Conservation (phyloP, 768 basidiomycete genomes). For the Phaeotremella fagi region DNA sequence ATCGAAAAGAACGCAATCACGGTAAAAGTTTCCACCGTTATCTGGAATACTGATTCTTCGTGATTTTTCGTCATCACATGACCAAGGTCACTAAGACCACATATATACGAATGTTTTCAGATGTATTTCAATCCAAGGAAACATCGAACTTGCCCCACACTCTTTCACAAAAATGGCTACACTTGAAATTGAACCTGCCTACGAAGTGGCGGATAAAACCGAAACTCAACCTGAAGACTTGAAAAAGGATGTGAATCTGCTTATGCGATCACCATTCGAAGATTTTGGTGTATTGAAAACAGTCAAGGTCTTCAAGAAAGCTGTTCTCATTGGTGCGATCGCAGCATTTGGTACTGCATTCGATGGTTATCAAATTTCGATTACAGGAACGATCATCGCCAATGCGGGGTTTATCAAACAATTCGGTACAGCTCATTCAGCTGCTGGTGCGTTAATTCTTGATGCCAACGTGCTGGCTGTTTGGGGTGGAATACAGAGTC, state of each 20-base stretch:
- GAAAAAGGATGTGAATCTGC: conserved; percentile 18
- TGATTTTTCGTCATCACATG: too few species aligned
- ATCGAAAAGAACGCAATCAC: too few species aligned
- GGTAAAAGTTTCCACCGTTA: too few species aligned
- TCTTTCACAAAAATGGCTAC: too few species aligned
- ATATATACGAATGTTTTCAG: too few species aligned
- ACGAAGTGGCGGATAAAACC: too few species aligned
- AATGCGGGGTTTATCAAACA: conserved; percentile 24
- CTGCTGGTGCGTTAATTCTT: conserved; percentile 7
- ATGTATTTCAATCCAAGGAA: too few species aligned
- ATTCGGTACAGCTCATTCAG: conserved; percentile 10
- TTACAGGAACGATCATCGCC: conserved; percentile 20
- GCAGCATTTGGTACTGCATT: conserved; percentile 30
- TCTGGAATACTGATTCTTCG: too few species aligned
- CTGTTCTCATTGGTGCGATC: conserved; percentile 16
- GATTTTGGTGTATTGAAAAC: conserved; percentile 24
- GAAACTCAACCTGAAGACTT: too few species aligned
- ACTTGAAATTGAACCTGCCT: too few species aligned
- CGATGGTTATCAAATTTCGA: conserved; percentile 14
- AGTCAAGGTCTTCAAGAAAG: conserved; percentile 22
- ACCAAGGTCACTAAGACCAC: too few species aligned
- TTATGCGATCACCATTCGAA: conserved; percentile 33
- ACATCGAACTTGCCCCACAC: too few species aligned
- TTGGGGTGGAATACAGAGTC: conserved; percentile 14
- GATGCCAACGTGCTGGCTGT: conserved; percentile 17